Evolutionary conservation across 2,329 filamentous ascomycete species (phyloP).

Genomic region (Falciphora oryzae): DNA sequence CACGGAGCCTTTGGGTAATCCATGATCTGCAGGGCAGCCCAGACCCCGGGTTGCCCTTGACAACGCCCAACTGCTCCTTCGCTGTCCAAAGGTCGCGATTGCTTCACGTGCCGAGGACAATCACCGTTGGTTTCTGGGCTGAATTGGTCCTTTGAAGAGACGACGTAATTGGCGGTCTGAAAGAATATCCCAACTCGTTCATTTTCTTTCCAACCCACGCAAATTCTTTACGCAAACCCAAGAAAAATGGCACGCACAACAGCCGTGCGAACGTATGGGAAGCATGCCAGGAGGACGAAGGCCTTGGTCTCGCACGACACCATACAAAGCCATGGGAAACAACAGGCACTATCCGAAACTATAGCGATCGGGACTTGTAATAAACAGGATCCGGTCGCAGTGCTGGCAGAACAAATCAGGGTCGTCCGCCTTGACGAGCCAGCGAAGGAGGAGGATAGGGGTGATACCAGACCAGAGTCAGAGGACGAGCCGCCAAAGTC

Average conservation of each 20-base stretch:
- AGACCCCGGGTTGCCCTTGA: slow-evolving; percentile 11
- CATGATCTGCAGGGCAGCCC: not conserved
- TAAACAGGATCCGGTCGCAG: not conserved
- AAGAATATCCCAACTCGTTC: not conserved
- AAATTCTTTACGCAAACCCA: not conserved
- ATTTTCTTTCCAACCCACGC: not conserved
- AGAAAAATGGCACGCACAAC: slow-evolving; percentile 13
- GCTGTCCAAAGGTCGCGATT: not conserved
- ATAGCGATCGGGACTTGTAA: not conserved
- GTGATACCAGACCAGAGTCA: not conserved
- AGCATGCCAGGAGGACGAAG: slow-evolving; percentile 5
- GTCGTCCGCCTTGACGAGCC: not conserved
- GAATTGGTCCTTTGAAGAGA: not conserved
- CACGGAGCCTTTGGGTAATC: not conserved
- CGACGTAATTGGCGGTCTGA: not conserved
- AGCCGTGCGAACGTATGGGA: slow-evolving; percentile 14
- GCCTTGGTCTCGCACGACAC: slow-evolving; percentile 3
- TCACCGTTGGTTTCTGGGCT: not conserved
- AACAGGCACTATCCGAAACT: not conserved
- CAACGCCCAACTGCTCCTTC: slow-evolving; percentile 7
- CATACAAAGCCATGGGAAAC: not conserved
- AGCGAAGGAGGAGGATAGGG: not conserved
- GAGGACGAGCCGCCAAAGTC: not conserved
- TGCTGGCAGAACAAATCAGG: not conserved
- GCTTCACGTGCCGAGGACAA: not conserved